phyloP scores from a whole-genome alignment of 164 flowering plant species.

The Echeveria elegans region DNA sequence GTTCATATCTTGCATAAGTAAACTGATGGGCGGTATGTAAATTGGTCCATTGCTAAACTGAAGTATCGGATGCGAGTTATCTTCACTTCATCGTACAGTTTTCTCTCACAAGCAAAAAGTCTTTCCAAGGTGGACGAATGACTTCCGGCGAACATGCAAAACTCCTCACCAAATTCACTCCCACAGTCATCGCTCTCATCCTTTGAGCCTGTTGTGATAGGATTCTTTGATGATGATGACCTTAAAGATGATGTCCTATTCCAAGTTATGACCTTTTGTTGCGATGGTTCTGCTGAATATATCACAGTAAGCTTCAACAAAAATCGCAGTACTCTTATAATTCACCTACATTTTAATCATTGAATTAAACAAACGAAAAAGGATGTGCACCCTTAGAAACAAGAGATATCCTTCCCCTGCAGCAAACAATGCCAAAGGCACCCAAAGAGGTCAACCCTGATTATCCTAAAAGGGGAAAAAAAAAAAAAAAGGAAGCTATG shows the following conservation, averaged over 20 bases:
- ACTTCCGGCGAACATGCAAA: conserved; percentile 92
- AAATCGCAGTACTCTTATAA: too few relatives aligned
- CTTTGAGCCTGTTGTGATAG: conserved; percentile 46
- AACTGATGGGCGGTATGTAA: too few relatives aligned
- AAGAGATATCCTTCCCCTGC: conserved; percentile 29
- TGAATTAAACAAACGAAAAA: neutral
- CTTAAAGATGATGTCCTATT: conserved; percentile 67
- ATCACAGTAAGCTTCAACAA: neutral
- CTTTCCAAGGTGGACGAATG: conserved; percentile 89
- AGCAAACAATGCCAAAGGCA: conserved; percentile 47
- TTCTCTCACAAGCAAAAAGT: conserved; percentile 93
- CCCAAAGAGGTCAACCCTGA: conserved; percentile 23
- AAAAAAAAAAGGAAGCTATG: neutral
- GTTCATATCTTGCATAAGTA: too few relatives aligned
- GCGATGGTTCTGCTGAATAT: conserved; percentile 33
- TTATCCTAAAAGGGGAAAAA: conserved; percentile 48
- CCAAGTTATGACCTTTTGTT: conserved; percentile 73
- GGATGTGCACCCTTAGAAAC: conserved; percentile 40
- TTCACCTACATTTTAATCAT: too few relatives aligned
- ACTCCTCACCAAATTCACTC: conserved; percentile 87
- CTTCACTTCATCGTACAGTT: conserved; percentile 97
- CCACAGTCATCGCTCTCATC: conserved; percentile 81
- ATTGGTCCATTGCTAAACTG: neutral
- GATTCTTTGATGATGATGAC: conserved; percentile 81
- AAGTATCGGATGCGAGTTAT: conserved; percentile 22